phyloP scores from a whole-genome alignment of 306 rosid genomes.

The Vigna trinervia region DNA sequence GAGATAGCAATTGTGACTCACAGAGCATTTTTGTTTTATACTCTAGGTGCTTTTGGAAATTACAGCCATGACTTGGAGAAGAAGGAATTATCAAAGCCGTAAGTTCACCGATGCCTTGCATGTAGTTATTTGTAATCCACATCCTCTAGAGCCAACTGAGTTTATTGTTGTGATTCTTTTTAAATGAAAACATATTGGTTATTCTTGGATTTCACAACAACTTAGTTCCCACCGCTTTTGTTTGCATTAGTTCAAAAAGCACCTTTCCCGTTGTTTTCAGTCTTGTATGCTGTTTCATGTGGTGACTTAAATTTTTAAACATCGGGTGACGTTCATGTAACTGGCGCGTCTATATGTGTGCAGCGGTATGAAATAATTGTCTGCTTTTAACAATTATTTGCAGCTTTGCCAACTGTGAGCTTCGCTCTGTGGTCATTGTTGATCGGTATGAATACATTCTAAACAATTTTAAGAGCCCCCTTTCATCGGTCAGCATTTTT shows the following conservation, averaged over 20 bases:
- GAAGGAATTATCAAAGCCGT: constrained; percentile 72
- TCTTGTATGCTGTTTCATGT: background rate
- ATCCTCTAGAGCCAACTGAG: background rate
- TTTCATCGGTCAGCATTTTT: background rate
- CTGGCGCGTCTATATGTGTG: background rate
- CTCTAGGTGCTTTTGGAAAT: constrained; percentile 58
- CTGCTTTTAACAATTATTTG: constrained; percentile 47
- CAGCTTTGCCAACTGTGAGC: constrained; percentile 82
- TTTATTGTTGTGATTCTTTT: background rate
- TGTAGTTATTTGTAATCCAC: constrained; percentile 30
- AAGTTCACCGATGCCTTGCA: constrained; percentile 38
- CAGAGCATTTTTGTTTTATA: constrained; percentile 72
- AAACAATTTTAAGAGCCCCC: background rate
- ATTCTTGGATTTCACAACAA: background rate
- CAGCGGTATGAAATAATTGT: background rate
- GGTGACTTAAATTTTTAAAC: background rate
- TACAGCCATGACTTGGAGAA: constrained; percentile 62
- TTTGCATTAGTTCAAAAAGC: background rate
- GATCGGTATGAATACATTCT: constrained; percentile 55
- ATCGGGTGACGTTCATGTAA: background rate
- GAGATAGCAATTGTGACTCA: constrained; percentile 85
- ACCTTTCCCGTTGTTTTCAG: background rate
- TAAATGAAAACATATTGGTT: background rate
- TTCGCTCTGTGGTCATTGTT: constrained; percentile 71
- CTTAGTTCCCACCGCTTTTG: background rate